Evolutionary conservation across 2,329 filamentous ascomycete species (phyloP).

Genomic region (Alternaria triticina): DNA sequence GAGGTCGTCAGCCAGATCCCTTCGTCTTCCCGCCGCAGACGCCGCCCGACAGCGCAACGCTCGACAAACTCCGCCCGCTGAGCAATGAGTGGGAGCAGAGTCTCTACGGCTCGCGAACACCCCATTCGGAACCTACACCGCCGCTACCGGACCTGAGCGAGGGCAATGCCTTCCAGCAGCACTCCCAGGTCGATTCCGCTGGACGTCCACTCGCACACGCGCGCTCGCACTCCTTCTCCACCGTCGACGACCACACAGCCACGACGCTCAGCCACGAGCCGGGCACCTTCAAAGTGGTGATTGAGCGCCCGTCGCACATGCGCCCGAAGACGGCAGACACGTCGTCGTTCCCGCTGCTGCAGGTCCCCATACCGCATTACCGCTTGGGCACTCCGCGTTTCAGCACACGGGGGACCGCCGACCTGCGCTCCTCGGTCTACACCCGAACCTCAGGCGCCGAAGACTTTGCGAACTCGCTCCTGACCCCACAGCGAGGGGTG

Average conservation of each 20-base stretch:
- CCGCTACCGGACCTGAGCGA: constrained; percentile 24
- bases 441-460: constrained; percentile 70
- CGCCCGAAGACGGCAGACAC: constrained; percentile 69
- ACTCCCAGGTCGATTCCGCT: constrained; percentile 20
- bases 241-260: constrained; percentile 67
- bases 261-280: constrained; percentile 61
- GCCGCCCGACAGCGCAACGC: constrained; percentile 45
- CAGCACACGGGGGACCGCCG: constrained; percentile 74
- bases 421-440: constrained; percentile 82
- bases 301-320: constrained; percentile 70
- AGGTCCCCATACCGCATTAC: constrained; percentile 83
- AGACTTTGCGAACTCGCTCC: constrained; percentile 68
- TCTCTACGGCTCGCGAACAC: constrained; percentile 43
- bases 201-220: constrained; percentile 35
- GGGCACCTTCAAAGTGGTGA: constrained; percentile 79
- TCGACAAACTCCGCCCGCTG: constrained; percentile 37
- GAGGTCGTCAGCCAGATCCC: constrained; percentile 41
- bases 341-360: constrained; percentile 63
- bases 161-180: constrained; percentile 21
- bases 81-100: constrained; percentile 49
- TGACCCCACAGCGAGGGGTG: constrained; percentile 50
- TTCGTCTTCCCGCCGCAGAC: constrained; percentile 50
- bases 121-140: constrained; percentile 35
- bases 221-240: constrained; percentile 78
- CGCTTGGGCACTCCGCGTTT: constrained; percentile 83